Percentiles rank a stretch among this genome's conserved stretches.
phyloP scores from a whole-genome alignment of 306 rosid genomes.

The Quercus cerris region DNA sequence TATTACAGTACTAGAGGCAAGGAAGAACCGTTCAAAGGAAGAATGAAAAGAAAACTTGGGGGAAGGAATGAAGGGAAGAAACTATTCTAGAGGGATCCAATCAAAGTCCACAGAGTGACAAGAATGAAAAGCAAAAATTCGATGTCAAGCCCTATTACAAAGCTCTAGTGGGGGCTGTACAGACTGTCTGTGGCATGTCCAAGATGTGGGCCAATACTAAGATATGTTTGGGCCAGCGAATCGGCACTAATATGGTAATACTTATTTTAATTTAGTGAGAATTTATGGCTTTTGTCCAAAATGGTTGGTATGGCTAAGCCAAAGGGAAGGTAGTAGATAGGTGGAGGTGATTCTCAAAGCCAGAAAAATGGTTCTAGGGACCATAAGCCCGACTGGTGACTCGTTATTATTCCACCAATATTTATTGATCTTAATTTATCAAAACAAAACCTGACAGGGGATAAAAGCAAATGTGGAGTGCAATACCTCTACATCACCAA shows the following conservation, averaged over 20 bases:
- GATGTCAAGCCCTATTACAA: too few species aligned
- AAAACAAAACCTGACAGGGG: background rate
- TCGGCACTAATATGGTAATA: background rate
- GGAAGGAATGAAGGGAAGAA: too few species aligned
- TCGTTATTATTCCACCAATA: too few species aligned
- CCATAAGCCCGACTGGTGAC: too few species aligned
- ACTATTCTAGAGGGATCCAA: too few species aligned
- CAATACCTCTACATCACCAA: constrained; percentile 89
- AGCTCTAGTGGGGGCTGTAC: background rate
- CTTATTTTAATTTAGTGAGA: background rate
- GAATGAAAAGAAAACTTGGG: too few species aligned
- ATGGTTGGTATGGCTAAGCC: background rate
- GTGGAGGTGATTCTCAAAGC: background rate
- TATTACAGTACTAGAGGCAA: too few species aligned
- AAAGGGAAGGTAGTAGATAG: background rate
- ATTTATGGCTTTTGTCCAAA: background rate
- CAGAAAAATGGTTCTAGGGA: too few species aligned
- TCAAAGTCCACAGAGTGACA: too few species aligned
- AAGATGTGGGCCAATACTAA: background rate
- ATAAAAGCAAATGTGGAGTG: background rate
- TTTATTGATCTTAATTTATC: too few species aligned
- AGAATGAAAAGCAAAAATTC: too few species aligned
- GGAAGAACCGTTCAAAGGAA: too few species aligned
- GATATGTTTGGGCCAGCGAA: background rate
- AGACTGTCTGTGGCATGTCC: background rate